Evolutionary conservation across 2,329 filamentous ascomycete species (phyloP).

Genomic region (Coleophoma eucalyptorum): DNA sequence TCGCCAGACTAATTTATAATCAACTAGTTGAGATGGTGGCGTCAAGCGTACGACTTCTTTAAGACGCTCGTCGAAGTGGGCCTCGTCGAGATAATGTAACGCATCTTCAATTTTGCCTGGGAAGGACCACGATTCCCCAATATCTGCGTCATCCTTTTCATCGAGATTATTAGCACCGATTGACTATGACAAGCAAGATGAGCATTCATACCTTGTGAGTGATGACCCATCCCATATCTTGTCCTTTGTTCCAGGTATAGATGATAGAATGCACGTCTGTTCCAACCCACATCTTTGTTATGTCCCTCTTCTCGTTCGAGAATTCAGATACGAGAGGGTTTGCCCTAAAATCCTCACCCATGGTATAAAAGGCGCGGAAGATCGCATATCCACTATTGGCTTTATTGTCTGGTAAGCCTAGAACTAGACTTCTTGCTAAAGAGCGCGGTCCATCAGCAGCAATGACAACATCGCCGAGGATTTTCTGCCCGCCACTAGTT

Average conservation of each 20-base stretch:
- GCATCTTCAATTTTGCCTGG: not conserved
- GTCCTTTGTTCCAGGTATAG: not conserved
- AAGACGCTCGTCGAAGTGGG: not conserved
- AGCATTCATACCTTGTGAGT: not conserved
- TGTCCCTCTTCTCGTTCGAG: not conserved
- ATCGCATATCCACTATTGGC: not conserved
- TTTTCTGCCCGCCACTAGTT: not conserved
- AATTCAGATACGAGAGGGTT: not conserved
- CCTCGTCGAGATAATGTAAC: not conserved
- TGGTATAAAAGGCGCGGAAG: not conserved
- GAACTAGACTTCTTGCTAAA: not conserved
- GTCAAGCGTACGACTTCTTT: not conserved
- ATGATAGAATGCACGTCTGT: not conserved
- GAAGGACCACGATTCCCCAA: not conserved
- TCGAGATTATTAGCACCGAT: too few relatives aligned
- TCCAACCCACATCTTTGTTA: not conserved
- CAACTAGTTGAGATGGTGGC: not conserved
- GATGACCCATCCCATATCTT: not conserved
- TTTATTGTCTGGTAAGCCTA: not conserved
- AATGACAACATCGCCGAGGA: not conserved
- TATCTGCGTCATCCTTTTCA: not conserved
- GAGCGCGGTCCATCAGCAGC: not conserved
- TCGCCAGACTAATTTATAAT: slow-evolving; percentile 1
- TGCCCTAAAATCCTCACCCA: not conserved
- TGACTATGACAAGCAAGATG: too few relatives aligned